phyloP scores from a whole-genome alignment of 148 eudicot genomes.

The Spergularia bocconei region DNA sequence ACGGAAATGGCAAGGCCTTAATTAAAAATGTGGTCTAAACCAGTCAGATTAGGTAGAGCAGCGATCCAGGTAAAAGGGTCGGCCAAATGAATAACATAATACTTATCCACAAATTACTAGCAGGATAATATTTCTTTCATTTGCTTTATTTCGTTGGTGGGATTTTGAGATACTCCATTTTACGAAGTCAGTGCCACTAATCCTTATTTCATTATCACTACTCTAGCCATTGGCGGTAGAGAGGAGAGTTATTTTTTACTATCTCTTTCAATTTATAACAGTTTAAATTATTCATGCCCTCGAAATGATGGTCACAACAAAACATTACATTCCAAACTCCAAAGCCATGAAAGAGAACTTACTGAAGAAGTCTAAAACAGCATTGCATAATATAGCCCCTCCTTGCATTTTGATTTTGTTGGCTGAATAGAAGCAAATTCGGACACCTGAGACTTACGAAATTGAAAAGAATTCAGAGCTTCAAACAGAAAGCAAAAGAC shows the following conservation, averaged over 20 bases:
- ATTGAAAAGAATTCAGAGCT: neutral
- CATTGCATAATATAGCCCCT: slow-evolving; percentile 1
- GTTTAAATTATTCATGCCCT: neutral
- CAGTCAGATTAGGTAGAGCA: slow-evolving; percentile 13
- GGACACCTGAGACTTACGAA: slow-evolving; percentile 6
- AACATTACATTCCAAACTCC: neutral
- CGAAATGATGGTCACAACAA: no score
- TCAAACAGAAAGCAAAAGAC: no score
- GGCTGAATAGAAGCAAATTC: neutral
- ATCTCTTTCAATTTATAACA: neutral
- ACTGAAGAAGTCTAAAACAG: neutral
- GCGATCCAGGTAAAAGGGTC: slow-evolving; percentile 22
- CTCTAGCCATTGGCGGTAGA: neutral
- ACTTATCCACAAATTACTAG: slow-evolving; percentile 18
- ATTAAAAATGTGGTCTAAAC: slow-evolving; percentile 14
- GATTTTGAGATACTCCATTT: slow-evolving; percentile 15
- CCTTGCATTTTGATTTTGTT: slow-evolving; percentile 6
- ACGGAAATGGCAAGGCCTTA: slow-evolving; percentile 13
- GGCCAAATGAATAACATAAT: slow-evolving; percentile 12
- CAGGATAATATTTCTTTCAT: slow-evolving; percentile 19
- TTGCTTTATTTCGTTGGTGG: slow-evolving; percentile 18
- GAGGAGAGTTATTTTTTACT: neutral
- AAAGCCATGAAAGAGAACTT: slow-evolving; percentile 8
- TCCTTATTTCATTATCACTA: neutral
- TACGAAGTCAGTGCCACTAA: slow-evolving; percentile 13